Percentiles rank a stretch among this genome's conserved stretches.
Evolutionary conservation across 108 stramenopile species (phyloP).

Genomic region (Hondaea fermentalgiana): DNA sequence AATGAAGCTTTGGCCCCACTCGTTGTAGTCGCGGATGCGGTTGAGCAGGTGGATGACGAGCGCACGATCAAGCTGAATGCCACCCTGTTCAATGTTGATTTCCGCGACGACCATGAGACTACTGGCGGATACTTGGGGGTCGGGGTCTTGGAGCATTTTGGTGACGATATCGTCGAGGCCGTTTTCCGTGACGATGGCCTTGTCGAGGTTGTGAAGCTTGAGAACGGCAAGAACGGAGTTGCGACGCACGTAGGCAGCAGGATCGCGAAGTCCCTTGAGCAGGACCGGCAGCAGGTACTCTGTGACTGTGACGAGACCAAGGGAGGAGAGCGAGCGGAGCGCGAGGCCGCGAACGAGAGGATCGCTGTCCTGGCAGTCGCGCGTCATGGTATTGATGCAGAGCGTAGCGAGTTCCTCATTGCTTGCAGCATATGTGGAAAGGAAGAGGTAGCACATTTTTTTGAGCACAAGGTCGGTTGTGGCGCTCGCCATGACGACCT

Average conservation of each 20-base stretch:
- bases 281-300: constrained; percentile 88
- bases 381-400: constrained; percentile 95
- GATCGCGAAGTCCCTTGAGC: constrained; percentile 63
- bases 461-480: constrained; percentile 96
- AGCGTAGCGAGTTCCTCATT: constrained; percentile 97
- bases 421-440: constrained; percentile 86
- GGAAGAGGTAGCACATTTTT: constrained; percentile 99
- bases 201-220: constrained; percentile 84
- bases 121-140: constrained; percentile 87
- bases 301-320: constrained; percentile 85
- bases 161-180: constrained; percentile 83
- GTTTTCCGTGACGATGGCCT: constrained; percentile 62
- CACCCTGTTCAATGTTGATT: constrained; percentile 81
- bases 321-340: constrained; percentile 75
- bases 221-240: constrained; percentile 95
- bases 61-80: constrained; percentile 85
- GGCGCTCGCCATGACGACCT: constrained; percentile 90
- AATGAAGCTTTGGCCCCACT: constrained; percentile 86
- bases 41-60: constrained; percentile 89
- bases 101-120: constrained; percentile 88
- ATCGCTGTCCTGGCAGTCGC: constrained; percentile 88
- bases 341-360: constrained; percentile 98
- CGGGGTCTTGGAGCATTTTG: constrained; percentile 90
- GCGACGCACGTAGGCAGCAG: constrained; percentile 93
- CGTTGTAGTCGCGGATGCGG: constrained; percentile 89